Evolutionary conservation across 2,329 filamentous ascomycete genomes (phyloP), one percentile per base, ranked within the genome.

Genomic region (Ophiosphaerella korrae): DNA sequence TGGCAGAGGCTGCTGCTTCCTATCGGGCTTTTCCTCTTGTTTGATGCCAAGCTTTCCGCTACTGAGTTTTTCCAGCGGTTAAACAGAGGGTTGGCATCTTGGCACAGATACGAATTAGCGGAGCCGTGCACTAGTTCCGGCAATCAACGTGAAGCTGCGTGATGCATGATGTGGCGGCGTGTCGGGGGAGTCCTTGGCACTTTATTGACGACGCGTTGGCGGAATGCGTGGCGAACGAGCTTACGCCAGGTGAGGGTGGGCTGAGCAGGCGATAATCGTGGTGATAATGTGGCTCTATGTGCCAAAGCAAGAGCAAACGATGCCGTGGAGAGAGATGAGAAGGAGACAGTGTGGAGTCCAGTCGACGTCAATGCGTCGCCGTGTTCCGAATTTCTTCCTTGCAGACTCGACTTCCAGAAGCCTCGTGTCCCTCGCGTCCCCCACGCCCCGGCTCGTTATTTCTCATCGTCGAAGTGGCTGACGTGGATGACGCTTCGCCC

Each of bases 11-110:
- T 42, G 39, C 31, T 46, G 29, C 48, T 40, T 53, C 44, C 50
- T 53, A 47, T 41, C 52, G 39, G 33, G 9, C 52, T 53, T 46
- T 36, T 52, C 43, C 33, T 23, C 49, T 38, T 48, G 39, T 43
- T 50, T 47, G 29, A 33, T 46, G 53, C 51, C 50, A 60, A 60
- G 58, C 42, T 51, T 55, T 58, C 50, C 52, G 47, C 57, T 42
- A 52, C 51, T 44, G 39, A 23, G 14, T 50, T 58, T 39, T 60
- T 36, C 52, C 54, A 38, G n/a, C 54, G 58, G 58, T 56, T 62
- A 62, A 62, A 58, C 18, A 49, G 14, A 21, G 21, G 24, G 21
- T 45, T 45, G 42, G 44, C 31, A 29, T 12, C 57, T 60, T 58
- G 57, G 57, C 58, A 40, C 42, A 50, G 34, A 42, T 12, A 39